Conservation (phyloP, 1,139 yeast genomes). For the Martiniozyma asiatica region DNA sequence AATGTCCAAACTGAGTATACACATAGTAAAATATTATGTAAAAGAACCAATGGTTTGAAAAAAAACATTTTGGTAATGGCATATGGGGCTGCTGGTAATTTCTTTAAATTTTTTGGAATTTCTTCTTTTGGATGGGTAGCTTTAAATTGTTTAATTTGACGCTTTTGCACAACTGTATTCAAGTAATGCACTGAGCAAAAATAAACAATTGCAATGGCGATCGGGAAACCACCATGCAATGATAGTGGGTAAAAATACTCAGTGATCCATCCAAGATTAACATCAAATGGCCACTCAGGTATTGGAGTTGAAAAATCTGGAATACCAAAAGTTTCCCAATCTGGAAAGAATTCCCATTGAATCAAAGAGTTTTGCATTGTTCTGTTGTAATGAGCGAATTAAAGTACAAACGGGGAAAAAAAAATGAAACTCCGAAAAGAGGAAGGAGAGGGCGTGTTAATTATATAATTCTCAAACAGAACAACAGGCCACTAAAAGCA, state of each 20-base stretch:
- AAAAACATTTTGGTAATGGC: conserved; percentile 31
- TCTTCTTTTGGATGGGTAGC: conserved; percentile 13
- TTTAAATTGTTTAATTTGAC: conserved; percentile 20
- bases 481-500: too few species aligned
- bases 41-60: conserved; percentile 45
- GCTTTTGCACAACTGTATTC: conserved; percentile 27
- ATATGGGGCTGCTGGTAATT: conserved; percentile 45
- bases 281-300: conserved; percentile 20
- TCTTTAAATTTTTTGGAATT: conserved; percentile 19
- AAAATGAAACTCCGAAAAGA: not conserved
- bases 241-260: conserved; percentile 23
- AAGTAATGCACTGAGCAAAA: conserved; percentile 46
- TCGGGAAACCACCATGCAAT: conserved; percentile 34
- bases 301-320: conserved; percentile 16
- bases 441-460: too few species aligned
- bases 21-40: conserved; percentile 55
- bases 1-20: conserved; percentile 64
- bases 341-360: conserved; percentile 16
- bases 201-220: conserved; percentile 48
- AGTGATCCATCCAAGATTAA: conserved; percentile 9
- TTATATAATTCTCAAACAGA: too few species aligned
- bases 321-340: conserved; percentile 12
- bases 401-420: not conserved
- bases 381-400: not conserved
- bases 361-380: conserved; percentile 7